Evolutionary conservation across 257 asterid species (phyloP), one percentile per base, ranked within the genome.

Genomic region (Nicotiana attenuata): DNA sequence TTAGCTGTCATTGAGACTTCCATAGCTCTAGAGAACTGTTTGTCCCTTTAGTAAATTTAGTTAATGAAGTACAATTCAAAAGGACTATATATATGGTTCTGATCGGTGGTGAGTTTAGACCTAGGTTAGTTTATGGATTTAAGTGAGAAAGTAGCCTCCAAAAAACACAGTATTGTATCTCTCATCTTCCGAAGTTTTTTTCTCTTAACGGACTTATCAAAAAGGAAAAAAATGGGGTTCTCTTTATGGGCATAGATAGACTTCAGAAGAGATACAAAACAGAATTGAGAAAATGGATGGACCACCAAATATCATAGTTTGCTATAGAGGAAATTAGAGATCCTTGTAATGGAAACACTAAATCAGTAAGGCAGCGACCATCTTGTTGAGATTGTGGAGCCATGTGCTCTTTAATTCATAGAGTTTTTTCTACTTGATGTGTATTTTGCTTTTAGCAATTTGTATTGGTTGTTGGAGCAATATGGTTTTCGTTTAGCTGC

Each of bases 341-440:
- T 57, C 64, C 64, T 19, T 17, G 24, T 56, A 5, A 56, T 57
- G 8, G 57, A 13, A 69, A 20, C 78, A 13, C n/a, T 28, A n/a
- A 71, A 71, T 71, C 33, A 41, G 11, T 13, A 41, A 41, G 78
- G 20, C 20, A 20, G 13, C 33, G 11, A 20, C 77, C 77, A 71
- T 41, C 59, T 41, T 71, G 78, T 45, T 71, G 78, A 35, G 78
- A 71, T 71, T 71, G 59, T 20, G 59, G 59, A 71, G 35, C 78
- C 22, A 28, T 20, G 33, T 71, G 20, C 41, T 71, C 57, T 11
- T 20, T 53, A 41, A 20, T 13, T 53, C 11, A 17, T 20, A 16
- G 33, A 41, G 14, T 10, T 35, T 5, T 19, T 35, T 68, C 22
- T 2, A 28, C 77, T 68, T 35, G 56, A 38, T 52, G n/a, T n/a